Evolutionary conservation across 345 rosid species (phyloP), one percentile per base, ranked within the genome.

Genomic region (Geranium brycei): DNA sequence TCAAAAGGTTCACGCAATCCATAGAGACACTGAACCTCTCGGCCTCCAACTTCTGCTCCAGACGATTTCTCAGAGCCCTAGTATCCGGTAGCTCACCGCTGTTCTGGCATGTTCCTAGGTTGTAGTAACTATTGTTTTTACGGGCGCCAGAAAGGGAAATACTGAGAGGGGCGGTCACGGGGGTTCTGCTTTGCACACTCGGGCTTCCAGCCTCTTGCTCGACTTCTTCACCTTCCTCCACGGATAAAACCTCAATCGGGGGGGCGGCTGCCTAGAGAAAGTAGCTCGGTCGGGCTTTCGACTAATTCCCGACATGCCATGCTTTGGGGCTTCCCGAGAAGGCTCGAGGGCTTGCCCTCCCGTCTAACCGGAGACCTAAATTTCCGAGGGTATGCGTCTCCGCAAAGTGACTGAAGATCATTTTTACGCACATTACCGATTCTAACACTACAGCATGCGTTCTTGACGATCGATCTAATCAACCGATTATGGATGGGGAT

Each of bases 251-350:
- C 72, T 85, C 95, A 59, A 78, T 57, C 0, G 85, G 91, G 71
- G 71, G 90, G 90, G 67, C 88, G 79, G 70, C 89, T 88, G 19
- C 88, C 88, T 0, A 81, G 70, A 7, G 95, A 88, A 69, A 79
- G 70, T 78, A 88, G 63, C 51, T 86, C 88, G 18, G 85, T 81
- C 55, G 86, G 80, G 70, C 86, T 85, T 31, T 57, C 79, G 28
- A 70, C 64, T 3, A 80, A 73, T 59, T 89, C 91, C 31, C 84
- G 89, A 7, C 70, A 69, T 4, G 78, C 68, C 23, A 82, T 1
- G 73, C 74, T 85, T 17, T 85, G 96, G 64, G 96, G 86, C 79
- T 89, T 91, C 66, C 91, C 96, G 30, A 79, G 82, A 1, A 91
- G 91, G 68, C 93, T 92, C 0, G 80, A 88, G 12, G 86, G 78